phyloP scores from a whole-genome alignment of 257 asterid species.

The Thymus mandschuricus region DNA sequence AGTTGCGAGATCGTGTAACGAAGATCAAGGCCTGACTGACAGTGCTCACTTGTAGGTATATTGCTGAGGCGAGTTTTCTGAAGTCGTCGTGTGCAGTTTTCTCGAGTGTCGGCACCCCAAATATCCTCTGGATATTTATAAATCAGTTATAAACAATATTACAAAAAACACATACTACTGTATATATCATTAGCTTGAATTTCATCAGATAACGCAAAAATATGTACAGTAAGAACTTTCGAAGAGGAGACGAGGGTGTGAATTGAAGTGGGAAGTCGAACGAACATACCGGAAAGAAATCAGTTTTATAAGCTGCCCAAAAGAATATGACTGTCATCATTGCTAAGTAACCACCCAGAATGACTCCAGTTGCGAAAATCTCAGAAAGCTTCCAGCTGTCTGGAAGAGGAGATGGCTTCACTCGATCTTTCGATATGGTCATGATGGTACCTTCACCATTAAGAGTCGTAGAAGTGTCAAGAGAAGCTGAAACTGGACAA shows the following conservation, averaged over 20 bases:
- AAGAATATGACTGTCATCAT: constrained; percentile 98
- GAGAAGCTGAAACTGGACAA: constrained; percentile 6
- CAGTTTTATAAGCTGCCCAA: constrained; percentile 90
- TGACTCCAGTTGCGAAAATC: constrained; percentile 85
- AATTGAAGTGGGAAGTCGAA: constrained; percentile 8
- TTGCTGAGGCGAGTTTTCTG: constrained; percentile 94
- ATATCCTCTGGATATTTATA: constrained; percentile 52
- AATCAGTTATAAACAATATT: neutral
- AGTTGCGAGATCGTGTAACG: constrained; percentile 90
- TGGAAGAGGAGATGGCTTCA: constrained; percentile 94
- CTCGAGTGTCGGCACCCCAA: constrained; percentile 92
- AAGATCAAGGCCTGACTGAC: constrained; percentile 95
- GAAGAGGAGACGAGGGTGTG: no score
- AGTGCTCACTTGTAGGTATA: constrained; percentile 97
- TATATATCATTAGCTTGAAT: no score
- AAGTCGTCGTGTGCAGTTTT: constrained; percentile 90
- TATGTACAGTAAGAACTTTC: no score
- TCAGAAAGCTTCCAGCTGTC: constrained; percentile 99
- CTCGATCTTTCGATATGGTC: constrained; percentile 98
- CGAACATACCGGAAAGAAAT: constrained; percentile 82
- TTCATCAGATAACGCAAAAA: no score
- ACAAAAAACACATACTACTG: neutral
- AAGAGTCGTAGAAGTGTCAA: constrained; percentile 23
- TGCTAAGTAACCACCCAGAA: constrained; percentile 93
- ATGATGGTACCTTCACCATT: constrained; percentile 79